These are phyloP conservation scores for Calendula officinalis DNA, from an alignment of 129 eudicot species.

Conservation along the genomic window DNA sequence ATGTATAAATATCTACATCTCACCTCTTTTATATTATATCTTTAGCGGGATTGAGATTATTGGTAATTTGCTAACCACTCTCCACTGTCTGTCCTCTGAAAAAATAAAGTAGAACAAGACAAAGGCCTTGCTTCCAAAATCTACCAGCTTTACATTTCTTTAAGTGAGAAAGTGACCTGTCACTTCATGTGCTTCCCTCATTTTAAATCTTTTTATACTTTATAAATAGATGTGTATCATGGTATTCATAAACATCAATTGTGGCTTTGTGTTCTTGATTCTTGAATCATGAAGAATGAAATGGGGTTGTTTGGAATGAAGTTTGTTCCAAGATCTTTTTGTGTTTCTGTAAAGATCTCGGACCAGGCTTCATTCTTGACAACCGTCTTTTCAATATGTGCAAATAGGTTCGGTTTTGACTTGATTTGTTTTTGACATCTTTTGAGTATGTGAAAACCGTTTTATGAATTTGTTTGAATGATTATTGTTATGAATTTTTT, in stretches of 20 bases:
- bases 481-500: constrained; percentile 4
- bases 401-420: background rate
- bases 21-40: too few relatives aligned
- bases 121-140: constrained; percentile 49
- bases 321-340: constrained; percentile 68
- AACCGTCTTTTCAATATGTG: constrained; percentile 26
- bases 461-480: background rate
- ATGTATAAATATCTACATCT: too few relatives aligned
- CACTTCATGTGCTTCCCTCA: constrained; percentile 48
- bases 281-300: constrained; percentile 43
- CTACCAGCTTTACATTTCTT: constrained; percentile 50
- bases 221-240: constrained; percentile 22
- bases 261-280: constrained; percentile 33
- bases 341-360: constrained; percentile 41
- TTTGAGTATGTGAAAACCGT: background rate
- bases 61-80: constrained; percentile 37
- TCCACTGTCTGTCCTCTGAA: constrained; percentile 36
- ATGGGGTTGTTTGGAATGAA: constrained; percentile 72
- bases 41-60: background rate
- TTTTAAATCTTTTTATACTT: constrained; percentile 22
- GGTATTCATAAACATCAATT: constrained; percentile 34
- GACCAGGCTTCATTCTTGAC: constrained; percentile 93
- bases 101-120: constrained; percentile 47
- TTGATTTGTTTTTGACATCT: background rate
- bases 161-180: constrained; percentile 57